These are phyloP conservation scores for Colletotrichum aenigma DNA, from an alignment of 2,329 filamentous ascomycete genomes.

Conservation along the genomic window DNA sequence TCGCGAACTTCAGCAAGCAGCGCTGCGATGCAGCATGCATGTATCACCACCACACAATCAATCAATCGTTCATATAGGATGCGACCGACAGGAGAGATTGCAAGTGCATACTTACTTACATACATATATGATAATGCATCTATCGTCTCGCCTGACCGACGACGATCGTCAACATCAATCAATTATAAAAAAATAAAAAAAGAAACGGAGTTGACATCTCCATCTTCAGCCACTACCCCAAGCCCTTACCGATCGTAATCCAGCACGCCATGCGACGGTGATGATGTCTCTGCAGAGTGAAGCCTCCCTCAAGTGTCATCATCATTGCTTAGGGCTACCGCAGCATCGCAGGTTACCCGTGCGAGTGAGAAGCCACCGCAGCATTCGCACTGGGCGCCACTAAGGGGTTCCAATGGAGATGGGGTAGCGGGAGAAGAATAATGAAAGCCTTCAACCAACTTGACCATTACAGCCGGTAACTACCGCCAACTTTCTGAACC, in stretches of 20 bases:
- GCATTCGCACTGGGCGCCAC: slow-evolving; percentile 72
- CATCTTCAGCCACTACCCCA: slow-evolving; percentile 61
- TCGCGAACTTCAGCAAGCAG: background rate
- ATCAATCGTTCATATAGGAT: background rate
- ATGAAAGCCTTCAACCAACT: slow-evolving; percentile 60
- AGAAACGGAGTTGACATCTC: slow-evolving; percentile 54
- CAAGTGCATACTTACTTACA: too few relatives aligned
- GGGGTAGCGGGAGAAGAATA: slow-evolving; percentile 54
- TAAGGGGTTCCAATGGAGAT: slow-evolving; percentile 59
- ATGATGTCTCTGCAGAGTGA: slow-evolving; percentile 76
- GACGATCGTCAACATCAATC: too few relatives aligned
- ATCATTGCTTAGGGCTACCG: slow-evolving; percentile 70
- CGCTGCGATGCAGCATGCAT: background rate
- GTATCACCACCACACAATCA: background rate
- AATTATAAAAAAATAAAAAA: slow-evolving; percentile 36
- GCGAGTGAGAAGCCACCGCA: slow-evolving; percentile 69
- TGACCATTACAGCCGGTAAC: slow-evolving; percentile 65
- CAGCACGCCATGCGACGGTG: slow-evolving; percentile 74
- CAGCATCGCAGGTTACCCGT: slow-evolving; percentile 71
- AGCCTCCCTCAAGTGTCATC: slow-evolving; percentile 72
- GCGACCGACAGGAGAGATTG: too few relatives aligned
- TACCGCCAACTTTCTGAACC: accelerated
- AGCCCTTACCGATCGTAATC: slow-evolving; percentile 68
- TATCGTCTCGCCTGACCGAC: too few relatives aligned
- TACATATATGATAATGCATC: too few relatives aligned